phyloP scores from a whole-genome alignment of 2,329 filamentous ascomycete species.

The Aspergillus brunneoviolaceus region DNA sequence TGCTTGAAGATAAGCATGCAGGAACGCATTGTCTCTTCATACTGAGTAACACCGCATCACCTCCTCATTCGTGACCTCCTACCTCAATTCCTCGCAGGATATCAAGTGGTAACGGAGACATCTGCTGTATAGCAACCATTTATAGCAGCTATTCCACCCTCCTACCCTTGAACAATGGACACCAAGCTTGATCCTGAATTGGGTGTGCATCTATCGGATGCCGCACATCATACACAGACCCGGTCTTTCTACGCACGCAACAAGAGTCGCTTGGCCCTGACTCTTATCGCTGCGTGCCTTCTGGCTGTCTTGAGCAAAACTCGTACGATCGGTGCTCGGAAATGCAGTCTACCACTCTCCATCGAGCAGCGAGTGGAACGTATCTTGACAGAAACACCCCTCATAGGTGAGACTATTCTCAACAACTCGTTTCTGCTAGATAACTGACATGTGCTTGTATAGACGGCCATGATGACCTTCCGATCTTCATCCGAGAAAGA shows the following conservation, averaged over 20 bases:
- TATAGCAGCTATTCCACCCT: not conserved
- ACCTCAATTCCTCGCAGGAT: too few relatives aligned
- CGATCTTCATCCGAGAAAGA: slow-evolving; percentile 65
- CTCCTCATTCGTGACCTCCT: too few relatives aligned
- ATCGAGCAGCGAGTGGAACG: slow-evolving; percentile 43
- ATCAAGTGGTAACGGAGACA: not conserved
- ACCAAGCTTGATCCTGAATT: not conserved
- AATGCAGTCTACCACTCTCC: slow-evolving; percentile 12
- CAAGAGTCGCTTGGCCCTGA: slow-evolving; percentile 2
- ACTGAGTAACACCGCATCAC: too few relatives aligned
- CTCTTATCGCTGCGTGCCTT: slow-evolving; percentile 9
- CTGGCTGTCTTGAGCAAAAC: slow-evolving; percentile 6
- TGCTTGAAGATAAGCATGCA: too few relatives aligned
- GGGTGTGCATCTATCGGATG: not conserved
- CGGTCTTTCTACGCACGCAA: slow-evolving; percentile 1
- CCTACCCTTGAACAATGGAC: not conserved
- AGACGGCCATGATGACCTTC: slow-evolving; percentile 91
- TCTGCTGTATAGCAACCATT: not conserved
- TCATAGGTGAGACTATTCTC: slow-evolving; percentile 42
- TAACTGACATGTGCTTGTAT: not conserved
- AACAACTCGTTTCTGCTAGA: not conserved
- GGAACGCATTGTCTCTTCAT: too few relatives aligned
- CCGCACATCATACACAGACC: not conserved
- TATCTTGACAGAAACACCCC: slow-evolving; percentile 48
- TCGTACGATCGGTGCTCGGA: slow-evolving; percentile 6